These are phyloP conservation scores for Candida sojae DNA, from an alignment of 1,139 yeast species.

Conservation along the genomic window DNA sequence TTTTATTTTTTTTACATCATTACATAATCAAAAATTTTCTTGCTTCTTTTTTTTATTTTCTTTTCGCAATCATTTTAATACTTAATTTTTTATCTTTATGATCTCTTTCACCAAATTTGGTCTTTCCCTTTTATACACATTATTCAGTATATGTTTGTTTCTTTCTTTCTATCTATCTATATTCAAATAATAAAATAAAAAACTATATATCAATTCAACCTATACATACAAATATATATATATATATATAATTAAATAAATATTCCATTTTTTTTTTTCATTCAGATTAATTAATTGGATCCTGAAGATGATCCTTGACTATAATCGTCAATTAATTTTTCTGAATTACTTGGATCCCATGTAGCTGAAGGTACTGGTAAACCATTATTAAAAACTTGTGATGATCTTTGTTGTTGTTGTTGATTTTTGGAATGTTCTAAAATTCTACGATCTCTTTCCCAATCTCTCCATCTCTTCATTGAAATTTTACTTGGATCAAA, in stretches of 20 bases:
- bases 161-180: too few species aligned
- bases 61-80: too few species aligned
- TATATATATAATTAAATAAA: too few species aligned
- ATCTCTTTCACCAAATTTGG: too few species aligned
- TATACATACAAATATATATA: not conserved
- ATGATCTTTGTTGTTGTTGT: too few species aligned
- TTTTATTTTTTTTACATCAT: too few species aligned
- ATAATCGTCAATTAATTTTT: constrained; percentile 26
- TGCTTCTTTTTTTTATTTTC: too few species aligned
- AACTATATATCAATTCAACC: not conserved
- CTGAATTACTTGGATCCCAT: constrained; percentile 48
- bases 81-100: too few species aligned
- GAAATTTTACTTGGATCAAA: constrained; percentile 86
- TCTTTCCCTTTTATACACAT: too few species aligned
- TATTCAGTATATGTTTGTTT: too few species aligned
- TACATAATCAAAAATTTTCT: too few species aligned
- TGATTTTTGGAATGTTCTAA: constrained; percentile 17
- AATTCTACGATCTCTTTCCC: constrained; percentile 65
- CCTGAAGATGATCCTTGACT: constrained; percentile 28
- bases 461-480: constrained; percentile 95
- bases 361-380: constrained; percentile 47
- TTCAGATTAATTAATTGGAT: constrained; percentile 8
- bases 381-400: constrained; percentile 11
- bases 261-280: not conserved
- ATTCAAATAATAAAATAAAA: too few species aligned